Conservation (phyloP, 1,139 yeast species). For the Saccharomyces pastorianus region DNA sequence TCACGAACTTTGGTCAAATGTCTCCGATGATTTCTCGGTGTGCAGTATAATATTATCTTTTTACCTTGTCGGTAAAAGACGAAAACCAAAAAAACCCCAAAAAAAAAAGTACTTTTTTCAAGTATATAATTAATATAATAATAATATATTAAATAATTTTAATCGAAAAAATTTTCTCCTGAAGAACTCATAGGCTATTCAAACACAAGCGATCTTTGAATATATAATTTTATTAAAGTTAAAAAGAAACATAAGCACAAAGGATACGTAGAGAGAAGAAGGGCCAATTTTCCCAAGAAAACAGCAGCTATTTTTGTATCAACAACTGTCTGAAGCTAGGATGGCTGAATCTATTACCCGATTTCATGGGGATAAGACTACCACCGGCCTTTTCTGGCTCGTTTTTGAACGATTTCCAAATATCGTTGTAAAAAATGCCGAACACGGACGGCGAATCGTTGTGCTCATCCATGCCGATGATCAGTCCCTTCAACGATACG, state of each 20-base stretch:
- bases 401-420: constrained; percentile 11
- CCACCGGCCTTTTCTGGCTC: neutral
- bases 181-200: neutral
- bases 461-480: constrained; percentile 18
- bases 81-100: neutral
- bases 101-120: neutral
- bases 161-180: neutral
- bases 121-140: neutral
- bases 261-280: neutral
- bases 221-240: neutral
- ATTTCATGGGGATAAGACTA: neutral
- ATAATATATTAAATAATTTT: neutral
- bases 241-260: neutral
- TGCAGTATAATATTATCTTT: neutral
- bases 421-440: constrained; percentile 29
- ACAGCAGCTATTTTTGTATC: constrained; percentile 8
- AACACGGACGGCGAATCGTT: constrained; percentile 29
- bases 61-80: neutral
- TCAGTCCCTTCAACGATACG: constrained; percentile 23
- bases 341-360: constrained; percentile 11
- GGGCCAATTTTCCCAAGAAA: neutral
- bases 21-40: neutral
- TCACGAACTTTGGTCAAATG: neutral
- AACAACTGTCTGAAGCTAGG: constrained; percentile 15
- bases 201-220: neutral